Percentiles rank a stretch among this genome's conserved stretches.
Conservation (phyloP, 2,329 filamentous ascomycete species). For the Pseudocercospora musae region DNA sequence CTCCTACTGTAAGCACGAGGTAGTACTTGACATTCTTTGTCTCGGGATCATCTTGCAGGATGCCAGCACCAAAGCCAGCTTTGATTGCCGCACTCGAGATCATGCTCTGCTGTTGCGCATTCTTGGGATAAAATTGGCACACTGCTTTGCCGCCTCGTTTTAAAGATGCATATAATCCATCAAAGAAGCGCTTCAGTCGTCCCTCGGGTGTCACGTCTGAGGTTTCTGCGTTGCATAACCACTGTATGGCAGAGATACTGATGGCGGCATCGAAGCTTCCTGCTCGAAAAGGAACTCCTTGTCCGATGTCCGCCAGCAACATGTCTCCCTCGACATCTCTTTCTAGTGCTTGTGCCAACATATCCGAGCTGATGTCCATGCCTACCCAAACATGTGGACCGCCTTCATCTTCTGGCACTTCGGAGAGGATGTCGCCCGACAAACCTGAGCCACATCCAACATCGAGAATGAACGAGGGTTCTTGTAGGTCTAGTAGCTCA, state of each 20-base stretch:
- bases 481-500: constrained; percentile 76
- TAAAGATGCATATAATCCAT: constrained; percentile 81
- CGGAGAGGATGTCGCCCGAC: constrained; percentile 86
- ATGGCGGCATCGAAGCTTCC: constrained; percentile 94
- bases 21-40: constrained; percentile 98
- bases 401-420: constrained; percentile 64
- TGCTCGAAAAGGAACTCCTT: constrained; percentile 88
- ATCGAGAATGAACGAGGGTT: constrained; percentile 86
- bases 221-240: constrained; percentile 93
- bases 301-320: constrained; percentile 91
- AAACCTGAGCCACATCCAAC: constrained; percentile 95
- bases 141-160: constrained; percentile 83
- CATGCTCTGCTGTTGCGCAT: constrained; percentile 86
- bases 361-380: constrained; percentile 91
- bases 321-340: constrained; percentile 89
- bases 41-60: constrained; percentile 90
- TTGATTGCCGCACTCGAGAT: constrained; percentile 86
- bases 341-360: constrained; percentile 93
- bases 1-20: constrained; percentile 84
- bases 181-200: constrained; percentile 81
- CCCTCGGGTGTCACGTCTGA: constrained; percentile 78
- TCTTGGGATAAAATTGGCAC: constrained; percentile 98
- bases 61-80: constrained; percentile 90
- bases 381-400: constrained; percentile 95
- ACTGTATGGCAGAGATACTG: constrained; percentile 93